Evolutionary conservation across 2,329 filamentous ascomycete genomes (phyloP).

Genomic region (Fusarium odoratissimum): DNA sequence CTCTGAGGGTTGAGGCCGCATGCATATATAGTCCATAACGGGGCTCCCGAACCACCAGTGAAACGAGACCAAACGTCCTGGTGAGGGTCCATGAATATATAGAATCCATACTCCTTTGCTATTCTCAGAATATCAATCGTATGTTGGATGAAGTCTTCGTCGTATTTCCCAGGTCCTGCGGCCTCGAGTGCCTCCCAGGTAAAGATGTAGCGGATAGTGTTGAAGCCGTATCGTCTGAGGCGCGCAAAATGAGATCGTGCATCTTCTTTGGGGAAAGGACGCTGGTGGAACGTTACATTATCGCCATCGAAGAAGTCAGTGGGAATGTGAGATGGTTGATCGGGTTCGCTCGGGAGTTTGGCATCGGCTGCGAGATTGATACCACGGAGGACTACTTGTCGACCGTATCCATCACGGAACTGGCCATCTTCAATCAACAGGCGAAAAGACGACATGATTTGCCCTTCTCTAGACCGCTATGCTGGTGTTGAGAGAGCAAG

Average conservation of each 20-base stretch:
- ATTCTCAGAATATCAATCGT: slow-evolving; percentile 86
- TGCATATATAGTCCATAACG: slow-evolving; percentile 97
- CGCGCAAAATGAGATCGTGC: slow-evolving; percentile 88
- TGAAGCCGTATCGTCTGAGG: slow-evolving; percentile 91
- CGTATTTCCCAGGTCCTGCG: slow-evolving; percentile 88
- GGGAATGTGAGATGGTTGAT: slow-evolving; percentile 81
- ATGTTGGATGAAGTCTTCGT: slow-evolving; percentile 92
- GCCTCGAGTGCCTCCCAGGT: slow-evolving; percentile 99
- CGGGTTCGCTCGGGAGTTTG: slow-evolving; percentile 85
- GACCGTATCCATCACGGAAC: slow-evolving; percentile 84
- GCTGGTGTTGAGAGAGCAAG: slow-evolving; percentile 12
- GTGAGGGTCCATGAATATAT: slow-evolving; percentile 98
- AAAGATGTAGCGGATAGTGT: slow-evolving; percentile 95
- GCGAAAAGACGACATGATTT: slow-evolving; percentile 76
- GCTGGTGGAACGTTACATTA: slow-evolving; percentile 85
- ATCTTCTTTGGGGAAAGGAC: slow-evolving; percentile 86
- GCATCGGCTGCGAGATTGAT: slow-evolving; percentile 94
- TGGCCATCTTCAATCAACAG: slow-evolving; percentile 86
- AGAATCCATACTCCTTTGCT: slow-evolving; percentile 92
- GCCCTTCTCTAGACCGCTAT: slow-evolving; percentile 8
- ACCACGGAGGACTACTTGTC: slow-evolving; percentile 88
- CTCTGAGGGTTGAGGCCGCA: slow-evolving; percentile 88
- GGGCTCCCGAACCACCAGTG: slow-evolving; percentile 92
- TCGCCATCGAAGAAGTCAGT: slow-evolving; percentile 93
- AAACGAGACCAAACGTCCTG: slow-evolving; percentile 99